These are phyloP conservation scores for Yamadazyma endophytica DNA, from an alignment of 805 yeast genomes.

Conservation along the genomic window DNA sequence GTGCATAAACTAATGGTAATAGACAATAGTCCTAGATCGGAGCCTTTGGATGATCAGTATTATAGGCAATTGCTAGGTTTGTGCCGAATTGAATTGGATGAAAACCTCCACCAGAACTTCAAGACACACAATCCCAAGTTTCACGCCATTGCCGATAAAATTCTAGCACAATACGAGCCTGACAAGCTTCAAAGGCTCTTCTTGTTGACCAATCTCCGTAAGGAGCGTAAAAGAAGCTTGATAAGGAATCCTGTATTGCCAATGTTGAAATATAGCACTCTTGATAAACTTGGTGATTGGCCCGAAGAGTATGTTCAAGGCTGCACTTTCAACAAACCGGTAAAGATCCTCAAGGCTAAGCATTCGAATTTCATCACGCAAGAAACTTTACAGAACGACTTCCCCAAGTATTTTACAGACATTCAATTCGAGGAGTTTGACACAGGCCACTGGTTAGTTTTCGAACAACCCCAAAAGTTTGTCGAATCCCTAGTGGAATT, in stretches of 20 bases:
- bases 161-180: constrained; percentile 20
- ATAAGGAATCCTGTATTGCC: constrained; percentile 18
- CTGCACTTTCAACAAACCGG: constrained; percentile 22
- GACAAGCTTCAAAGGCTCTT: constrained; percentile 29
- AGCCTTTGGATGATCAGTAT: constrained; percentile 32
- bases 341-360: constrained; percentile 42
- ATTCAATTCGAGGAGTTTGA: constrained; percentile 16
- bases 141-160: constrained; percentile 15
- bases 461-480: constrained; percentile 34
- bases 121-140: background rate
- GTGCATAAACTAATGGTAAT: constrained; percentile 42
- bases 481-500: constrained; percentile 11
- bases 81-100: constrained; percentile 30
- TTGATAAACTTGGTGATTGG: constrained; percentile 19
- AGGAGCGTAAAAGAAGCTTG: constrained; percentile 6
- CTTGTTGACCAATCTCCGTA: constrained; percentile 30
- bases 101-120: no score
- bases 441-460: constrained; percentile 37
- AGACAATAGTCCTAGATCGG: constrained; percentile 43
- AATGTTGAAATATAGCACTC: constrained; percentile 14
- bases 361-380: constrained; percentile 39
- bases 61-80: constrained; percentile 33
- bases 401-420: constrained; percentile 23
- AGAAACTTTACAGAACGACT: constrained; percentile 16
- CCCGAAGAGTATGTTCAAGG: constrained; percentile 14